A percentile compares a stretch with the other conserved stretches of the same genome.
These are phyloP conservation scores for Tricholoma matsutake DNA, from an alignment of 768 basidiomycete genomes.

Conservation along the genomic window DNA sequence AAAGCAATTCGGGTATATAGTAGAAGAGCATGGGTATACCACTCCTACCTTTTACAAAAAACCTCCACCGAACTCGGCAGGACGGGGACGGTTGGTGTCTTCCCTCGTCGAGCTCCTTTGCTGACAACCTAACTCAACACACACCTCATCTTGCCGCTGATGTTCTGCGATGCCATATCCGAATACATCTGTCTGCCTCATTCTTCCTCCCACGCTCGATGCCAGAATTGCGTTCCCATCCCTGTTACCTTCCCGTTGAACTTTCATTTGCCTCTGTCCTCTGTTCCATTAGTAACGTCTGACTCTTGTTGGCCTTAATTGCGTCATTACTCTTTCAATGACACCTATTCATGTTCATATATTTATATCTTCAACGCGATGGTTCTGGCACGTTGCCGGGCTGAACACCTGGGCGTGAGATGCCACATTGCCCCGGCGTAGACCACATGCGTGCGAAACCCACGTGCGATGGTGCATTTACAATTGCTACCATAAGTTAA, in stretches of 20 bases:
- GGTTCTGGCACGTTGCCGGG: no score
- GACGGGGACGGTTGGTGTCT: not conserved
- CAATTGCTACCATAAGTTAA: no score
- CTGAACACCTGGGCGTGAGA: no score
- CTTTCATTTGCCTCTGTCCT: not conserved
- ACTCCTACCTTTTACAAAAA: not conserved
- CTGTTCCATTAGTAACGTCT: no score
- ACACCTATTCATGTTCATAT: no score
- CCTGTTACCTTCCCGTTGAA: not conserved
- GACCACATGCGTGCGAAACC: no score
- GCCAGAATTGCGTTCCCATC: not conserved
- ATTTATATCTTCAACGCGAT: no score
- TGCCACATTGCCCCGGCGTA: no score
- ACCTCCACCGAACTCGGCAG: not conserved
- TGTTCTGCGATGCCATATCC: not conserved
- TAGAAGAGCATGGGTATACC: not conserved
- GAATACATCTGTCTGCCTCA: not conserved
- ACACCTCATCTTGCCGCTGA: not conserved
- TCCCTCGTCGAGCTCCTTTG: not conserved
- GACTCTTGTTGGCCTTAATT: not conserved
- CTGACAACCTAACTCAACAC: not conserved
- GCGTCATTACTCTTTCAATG: no score
- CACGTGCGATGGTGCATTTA: no score
- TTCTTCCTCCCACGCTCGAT: no score
- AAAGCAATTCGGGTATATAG: not conserved